Conservation (phyloP, 2,329 filamentous ascomycete genomes). For the Fusarium annulatum region DNA sequence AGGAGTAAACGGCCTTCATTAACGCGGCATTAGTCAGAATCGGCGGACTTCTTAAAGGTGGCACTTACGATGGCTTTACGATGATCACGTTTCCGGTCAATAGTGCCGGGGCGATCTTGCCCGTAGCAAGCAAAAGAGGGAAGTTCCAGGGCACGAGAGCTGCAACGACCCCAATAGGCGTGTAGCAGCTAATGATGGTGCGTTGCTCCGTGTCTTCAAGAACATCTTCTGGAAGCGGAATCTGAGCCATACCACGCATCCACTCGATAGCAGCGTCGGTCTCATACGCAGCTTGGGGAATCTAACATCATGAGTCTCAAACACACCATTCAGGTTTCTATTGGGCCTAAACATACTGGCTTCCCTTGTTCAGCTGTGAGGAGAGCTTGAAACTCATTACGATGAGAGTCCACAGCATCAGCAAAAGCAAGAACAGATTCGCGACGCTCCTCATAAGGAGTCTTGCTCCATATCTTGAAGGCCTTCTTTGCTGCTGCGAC, state of each 20-base stretch:
- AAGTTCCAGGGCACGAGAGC: constrained; percentile 68
- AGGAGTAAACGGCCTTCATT: constrained; percentile 60
- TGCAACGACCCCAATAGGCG: constrained; percentile 55
- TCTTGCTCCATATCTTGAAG: constrained; percentile 43
- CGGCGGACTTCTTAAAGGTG: too few species aligned
- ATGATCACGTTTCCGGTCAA: constrained; percentile 67
- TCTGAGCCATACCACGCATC: constrained; percentile 45
- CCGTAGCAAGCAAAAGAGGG: constrained; percentile 61
- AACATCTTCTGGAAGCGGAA: constrained; percentile 49
- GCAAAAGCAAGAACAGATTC: constrained; percentile 38
- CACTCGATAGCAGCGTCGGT: constrained; percentile 39
- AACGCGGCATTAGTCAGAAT: too few species aligned
- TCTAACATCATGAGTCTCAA: not conserved
- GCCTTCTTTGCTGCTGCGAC: constrained; percentile 39
- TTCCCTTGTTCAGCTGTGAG: constrained; percentile 43
- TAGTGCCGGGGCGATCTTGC: constrained; percentile 67
- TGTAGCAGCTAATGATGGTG: constrained; percentile 49
- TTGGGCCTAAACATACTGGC: too few species aligned
- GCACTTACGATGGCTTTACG: constrained; percentile 61
- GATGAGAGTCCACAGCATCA: constrained; percentile 35
- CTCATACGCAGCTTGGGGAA: constrained; percentile 41
- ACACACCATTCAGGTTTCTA: too few species aligned
- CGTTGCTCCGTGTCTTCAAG: constrained; percentile 51
- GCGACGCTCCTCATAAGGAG: constrained; percentile 35
- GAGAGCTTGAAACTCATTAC: constrained; percentile 37